Evolutionary conservation across 805 yeast species (phyloP).

Genomic region (Teunomyces funiuensis): DNA sequence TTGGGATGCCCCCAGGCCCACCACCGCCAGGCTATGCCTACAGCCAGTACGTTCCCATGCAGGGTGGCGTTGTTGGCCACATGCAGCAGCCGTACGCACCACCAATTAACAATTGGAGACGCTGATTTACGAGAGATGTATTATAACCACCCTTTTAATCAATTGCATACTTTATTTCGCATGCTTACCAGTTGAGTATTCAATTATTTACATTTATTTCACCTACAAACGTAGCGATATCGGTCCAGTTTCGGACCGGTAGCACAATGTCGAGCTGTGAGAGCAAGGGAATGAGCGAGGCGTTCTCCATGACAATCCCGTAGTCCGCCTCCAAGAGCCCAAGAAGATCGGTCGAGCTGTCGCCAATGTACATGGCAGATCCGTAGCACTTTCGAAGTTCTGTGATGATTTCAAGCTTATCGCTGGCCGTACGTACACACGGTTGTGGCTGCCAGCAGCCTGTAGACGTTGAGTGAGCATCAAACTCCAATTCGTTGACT

Average conservation of each 20-base stretch:
- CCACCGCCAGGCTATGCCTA: conserved; percentile 39
- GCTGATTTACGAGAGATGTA: conserved; percentile 12
- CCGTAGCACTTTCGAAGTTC: conserved; percentile 13
- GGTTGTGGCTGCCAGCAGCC: conserved; percentile 25
- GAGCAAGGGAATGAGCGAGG: background rate
- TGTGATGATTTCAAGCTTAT: conserved; percentile 38
- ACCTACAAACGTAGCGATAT: background rate
- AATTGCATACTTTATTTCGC: conserved; percentile 5
- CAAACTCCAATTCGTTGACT: conserved; percentile 52
- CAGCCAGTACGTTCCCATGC: conserved; percentile 37
- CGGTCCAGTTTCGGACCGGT: conserved; percentile 1
- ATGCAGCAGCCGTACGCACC: conserved; percentile 18
- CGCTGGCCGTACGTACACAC: conserved; percentile 51
- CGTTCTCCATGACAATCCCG: conserved; percentile 43
- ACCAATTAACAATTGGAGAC: conserved; percentile 27
- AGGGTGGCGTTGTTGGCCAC: conserved; percentile 29
- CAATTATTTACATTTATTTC: background rate
- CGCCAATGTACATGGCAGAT: conserved; percentile 53
- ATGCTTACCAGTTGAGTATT: conserved; percentile 2
- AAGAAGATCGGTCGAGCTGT: conserved; percentile 59
- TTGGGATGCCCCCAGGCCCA: conserved; percentile 15
- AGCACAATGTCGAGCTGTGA: background rate
- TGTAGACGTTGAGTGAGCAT: background rate
- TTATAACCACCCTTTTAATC: background rate
- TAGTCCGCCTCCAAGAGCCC: conserved; percentile 46